Evolutionary conservation across 495 filamentous ascomycete species (phyloP), one percentile per base, ranked within the genome.

Genomic region (Jackrogersella minutella): DNA sequence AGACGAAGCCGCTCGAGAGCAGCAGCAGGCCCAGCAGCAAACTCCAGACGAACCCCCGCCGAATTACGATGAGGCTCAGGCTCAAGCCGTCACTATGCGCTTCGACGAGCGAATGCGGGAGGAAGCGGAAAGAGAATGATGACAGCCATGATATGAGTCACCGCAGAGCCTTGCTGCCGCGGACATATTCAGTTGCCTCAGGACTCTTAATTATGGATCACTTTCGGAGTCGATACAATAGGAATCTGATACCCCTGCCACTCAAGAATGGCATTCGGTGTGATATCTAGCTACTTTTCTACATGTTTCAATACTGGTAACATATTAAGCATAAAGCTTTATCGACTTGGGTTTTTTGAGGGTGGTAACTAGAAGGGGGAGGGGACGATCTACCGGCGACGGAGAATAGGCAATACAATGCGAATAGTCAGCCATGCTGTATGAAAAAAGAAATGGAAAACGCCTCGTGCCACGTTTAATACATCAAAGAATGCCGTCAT

Each of bases 61-160:
- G 31, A 91, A 91, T 33, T 99, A 99, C 75, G 91, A 97, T 72
- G 93, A 97, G 73, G 91, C 89, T 26, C 95, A 97, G 76, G 83
- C 86, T 57, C 87, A 90, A 62, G 92, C 90, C 62, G 81, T 97
- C n/a, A 73, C 65, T 43, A 79, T 77, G 41, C 77, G 74, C 33
- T 76, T 84, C 21, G 83, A 85, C 41, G 74, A 84, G 60, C 76
- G 77, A 13, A 66, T 77, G 75, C 70, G 81, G 14, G 75, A 80
- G 37, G 81, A 79, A 46, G 80, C 78, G 17, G 81, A 84, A 58
- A 72, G 79, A 39, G 71, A 75, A 26, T 77, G 64, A 77, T 33
- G 22, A 28, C 19, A 22, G 6, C 24, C 13, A n/a, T 34, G 14
- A 31, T 43, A 55, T 24, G 33, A 58, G 60, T 31, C 43, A 46